Conservation (phyloP, 2,329 filamentous ascomycete genomes). For the Aspergillus sergii region DNA sequence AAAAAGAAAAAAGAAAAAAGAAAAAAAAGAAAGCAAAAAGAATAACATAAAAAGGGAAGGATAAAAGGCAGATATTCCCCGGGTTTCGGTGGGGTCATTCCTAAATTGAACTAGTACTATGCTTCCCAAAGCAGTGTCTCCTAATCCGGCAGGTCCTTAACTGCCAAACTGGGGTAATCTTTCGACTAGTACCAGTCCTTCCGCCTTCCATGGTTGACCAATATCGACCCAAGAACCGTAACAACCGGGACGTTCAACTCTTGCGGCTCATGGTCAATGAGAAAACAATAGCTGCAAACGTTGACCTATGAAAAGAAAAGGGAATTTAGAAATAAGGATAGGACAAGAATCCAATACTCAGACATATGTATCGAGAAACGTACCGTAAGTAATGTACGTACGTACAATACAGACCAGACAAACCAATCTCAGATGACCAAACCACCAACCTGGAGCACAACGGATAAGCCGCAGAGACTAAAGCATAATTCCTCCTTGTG, state of each 20-base stretch:
- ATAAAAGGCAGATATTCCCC: constrained; percentile 5
- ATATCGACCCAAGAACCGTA: not conserved
- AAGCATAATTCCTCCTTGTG: constrained; percentile 8
- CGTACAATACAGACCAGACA: not conserved
- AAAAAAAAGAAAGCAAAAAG: not conserved
- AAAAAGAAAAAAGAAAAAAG: not conserved
- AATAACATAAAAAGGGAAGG: not conserved
- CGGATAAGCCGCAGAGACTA: constrained; percentile 15
- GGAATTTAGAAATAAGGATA: not conserved
- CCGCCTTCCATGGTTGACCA: not conserved
- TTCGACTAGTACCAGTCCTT: not conserved
- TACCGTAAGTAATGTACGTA: not conserved
- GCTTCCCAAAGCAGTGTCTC: constrained; percentile 4
- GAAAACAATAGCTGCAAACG: not conserved
- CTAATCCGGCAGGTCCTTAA: constrained; percentile 19
- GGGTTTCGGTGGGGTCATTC: constrained; percentile 8
- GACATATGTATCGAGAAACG: not conserved
- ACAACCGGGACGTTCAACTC: not conserved
- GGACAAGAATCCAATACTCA: not conserved
- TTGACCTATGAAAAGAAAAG: not conserved
- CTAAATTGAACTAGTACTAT: constrained; percentile 3
- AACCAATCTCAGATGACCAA: constrained; percentile 5
- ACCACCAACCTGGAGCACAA: constrained; percentile 1
- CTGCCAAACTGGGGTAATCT: constrained; percentile 16
- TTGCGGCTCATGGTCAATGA: not conserved